Evolutionary conservation across 352 stramenopile species (phyloP).

Genomic region (Phytophthora melonis): DNA sequence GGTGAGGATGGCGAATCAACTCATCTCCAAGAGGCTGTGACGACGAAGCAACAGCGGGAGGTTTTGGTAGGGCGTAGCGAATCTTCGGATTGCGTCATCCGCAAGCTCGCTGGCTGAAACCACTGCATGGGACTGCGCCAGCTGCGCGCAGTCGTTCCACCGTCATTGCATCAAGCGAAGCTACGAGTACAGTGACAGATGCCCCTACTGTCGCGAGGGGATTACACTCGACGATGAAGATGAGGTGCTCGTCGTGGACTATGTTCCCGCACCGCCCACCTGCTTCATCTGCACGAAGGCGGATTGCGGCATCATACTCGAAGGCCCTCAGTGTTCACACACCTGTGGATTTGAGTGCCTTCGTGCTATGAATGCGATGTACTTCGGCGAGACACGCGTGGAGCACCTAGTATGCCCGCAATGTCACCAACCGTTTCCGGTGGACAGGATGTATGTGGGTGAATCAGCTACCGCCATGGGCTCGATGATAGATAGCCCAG

Average conservation of each 20-base stretch:
- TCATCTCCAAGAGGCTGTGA: no score
- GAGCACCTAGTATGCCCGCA: not conserved
- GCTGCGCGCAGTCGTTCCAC: not conserved
- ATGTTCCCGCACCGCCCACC: not conserved
- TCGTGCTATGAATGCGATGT: not conserved
- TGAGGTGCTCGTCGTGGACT: not conserved
- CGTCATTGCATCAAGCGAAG: not conserved
- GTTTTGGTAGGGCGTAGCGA: no score
- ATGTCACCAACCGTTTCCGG: not conserved
- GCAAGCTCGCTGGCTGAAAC: no score
- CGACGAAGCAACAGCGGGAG: no score
- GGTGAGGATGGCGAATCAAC: no score
- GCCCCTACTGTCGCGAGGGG: not conserved
- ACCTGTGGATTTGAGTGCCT: not conserved
- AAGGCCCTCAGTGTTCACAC: not conserved
- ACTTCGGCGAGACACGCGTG: not conserved
- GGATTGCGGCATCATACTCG: not conserved
- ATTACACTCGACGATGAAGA: not conserved
- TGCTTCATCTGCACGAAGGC: not conserved
- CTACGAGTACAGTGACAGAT: not conserved
- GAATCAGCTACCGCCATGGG: not conserved
- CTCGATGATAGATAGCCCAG: not conserved
- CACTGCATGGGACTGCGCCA: no score
- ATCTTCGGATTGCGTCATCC: no score
- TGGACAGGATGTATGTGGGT: not conserved